Conservation (phyloP, 2,329 filamentous ascomycete genomes). For the Venturia oleaginea region DNA sequence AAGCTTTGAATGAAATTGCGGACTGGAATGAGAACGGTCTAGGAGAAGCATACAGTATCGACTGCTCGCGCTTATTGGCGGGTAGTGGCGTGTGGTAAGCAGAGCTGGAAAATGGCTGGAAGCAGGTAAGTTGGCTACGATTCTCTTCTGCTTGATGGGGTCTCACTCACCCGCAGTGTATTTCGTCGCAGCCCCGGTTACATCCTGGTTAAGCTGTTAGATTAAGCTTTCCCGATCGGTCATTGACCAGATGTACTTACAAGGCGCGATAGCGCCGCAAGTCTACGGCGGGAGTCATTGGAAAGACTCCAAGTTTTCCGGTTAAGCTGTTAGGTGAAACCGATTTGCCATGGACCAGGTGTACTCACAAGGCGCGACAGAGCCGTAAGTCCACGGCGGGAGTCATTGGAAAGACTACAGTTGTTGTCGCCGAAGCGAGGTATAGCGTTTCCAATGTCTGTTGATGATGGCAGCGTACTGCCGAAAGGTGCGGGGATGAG, state of each 20-base stretch:
- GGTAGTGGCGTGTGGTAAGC: background rate
- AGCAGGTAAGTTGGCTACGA: no score
- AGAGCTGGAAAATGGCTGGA: no score
- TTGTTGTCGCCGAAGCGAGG: no score
- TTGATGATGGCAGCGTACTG: background rate
- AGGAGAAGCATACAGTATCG: background rate
- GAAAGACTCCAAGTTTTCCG: no score
- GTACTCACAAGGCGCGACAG: background rate
- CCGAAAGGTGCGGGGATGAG: background rate
- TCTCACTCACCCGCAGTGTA: no score
- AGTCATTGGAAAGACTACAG: background rate
- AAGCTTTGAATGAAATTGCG: no score
- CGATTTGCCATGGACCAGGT: background rate
- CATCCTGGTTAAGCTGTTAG: no score
- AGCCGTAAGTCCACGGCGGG: background rate
- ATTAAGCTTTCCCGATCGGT: no score
- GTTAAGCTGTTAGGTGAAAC: no score
- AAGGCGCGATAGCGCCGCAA: background rate
- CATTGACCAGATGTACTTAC: background rate
- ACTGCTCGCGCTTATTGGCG: background rate
- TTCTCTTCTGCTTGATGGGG: no score
- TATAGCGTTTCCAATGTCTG: no score
- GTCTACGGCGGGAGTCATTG: background rate
- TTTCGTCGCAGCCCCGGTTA: no score
- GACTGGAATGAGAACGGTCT: background rate